Conservation (phyloP, 768 basidiomycete species). For the Psilocybe tampanensis region DNA sequence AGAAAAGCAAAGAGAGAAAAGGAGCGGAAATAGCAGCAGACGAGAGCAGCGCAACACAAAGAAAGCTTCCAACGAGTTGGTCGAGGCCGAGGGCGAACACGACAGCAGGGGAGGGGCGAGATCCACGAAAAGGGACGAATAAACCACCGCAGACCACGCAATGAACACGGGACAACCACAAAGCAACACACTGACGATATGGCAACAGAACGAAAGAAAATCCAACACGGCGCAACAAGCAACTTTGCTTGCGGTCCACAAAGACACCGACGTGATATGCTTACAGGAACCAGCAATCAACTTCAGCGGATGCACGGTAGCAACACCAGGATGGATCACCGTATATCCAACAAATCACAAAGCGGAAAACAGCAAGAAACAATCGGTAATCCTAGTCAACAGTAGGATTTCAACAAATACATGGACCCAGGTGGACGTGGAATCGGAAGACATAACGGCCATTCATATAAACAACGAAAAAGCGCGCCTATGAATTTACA, state of each 20-base stretch:
- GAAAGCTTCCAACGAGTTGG: not conserved
- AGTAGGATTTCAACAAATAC: conserved; percentile 12
- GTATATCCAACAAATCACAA: conserved; percentile 11
- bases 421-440: conserved; percentile 22
- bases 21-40: no score
- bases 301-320: not conserved
- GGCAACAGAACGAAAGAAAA: conserved; percentile 15
- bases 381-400: conserved; percentile 20
- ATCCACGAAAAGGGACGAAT: not conserved
- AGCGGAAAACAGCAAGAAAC: not conserved
- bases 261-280: conserved; percentile 10
- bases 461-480: conserved; percentile 10
- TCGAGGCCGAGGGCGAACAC: not conserved
- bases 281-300: conserved; percentile 5
- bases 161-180: not conserved
- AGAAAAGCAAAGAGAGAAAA: no score
- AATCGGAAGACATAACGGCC: conserved; percentile 20
- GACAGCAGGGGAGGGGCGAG: no score
- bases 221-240: conserved; percentile 3
- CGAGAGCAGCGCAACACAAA: no score
- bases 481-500: conserved; percentile 14
- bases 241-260: conserved; percentile 1
- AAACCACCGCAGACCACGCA: not conserved
- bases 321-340: not conserved
- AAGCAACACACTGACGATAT: conserved; percentile 3